These are phyloP conservation scores for Aspergillus sp. DNA, from an alignment of 2,329 filamentous ascomycete genomes.

Conservation along the genomic window DNA sequence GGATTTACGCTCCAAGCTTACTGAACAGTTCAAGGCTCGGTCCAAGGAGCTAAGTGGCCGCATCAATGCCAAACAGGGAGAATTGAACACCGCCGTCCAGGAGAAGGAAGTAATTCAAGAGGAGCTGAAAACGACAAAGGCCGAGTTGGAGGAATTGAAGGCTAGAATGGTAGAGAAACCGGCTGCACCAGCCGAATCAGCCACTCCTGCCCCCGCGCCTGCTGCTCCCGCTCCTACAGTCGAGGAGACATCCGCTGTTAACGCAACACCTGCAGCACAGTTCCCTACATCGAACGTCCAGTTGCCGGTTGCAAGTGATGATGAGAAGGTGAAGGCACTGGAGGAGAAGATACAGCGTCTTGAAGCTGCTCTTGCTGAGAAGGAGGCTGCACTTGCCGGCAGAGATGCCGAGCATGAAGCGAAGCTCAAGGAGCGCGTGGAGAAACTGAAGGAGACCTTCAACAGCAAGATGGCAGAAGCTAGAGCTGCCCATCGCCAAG, in stretches of 20 bases:
- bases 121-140: constrained; percentile 59
- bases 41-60: constrained; percentile 62
- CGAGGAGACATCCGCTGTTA: constrained; percentile 48
- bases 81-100: constrained; percentile 45
- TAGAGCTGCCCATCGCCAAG: constrained; percentile 45
- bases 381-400: constrained; percentile 40
- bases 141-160: constrained; percentile 49
- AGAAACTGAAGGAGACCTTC: constrained; percentile 62
- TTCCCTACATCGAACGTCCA: constrained; percentile 21
- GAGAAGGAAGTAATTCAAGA: constrained; percentile 67
- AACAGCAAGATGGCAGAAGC: constrained; percentile 63
- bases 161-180: constrained; percentile 51
- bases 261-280: constrained; percentile 26
- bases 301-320: constrained; percentile 28
- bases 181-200: constrained; percentile 27
- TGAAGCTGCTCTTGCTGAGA: constrained; percentile 50
- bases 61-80: constrained; percentile 49
- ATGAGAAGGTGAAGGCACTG: constrained; percentile 57
- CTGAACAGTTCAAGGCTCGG: constrained; percentile 50
- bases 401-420: constrained; percentile 49
- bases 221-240: constrained; percentile 14
- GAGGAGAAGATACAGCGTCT: constrained; percentile 55
- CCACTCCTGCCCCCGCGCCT: constrained; percentile 18
- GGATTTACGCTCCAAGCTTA: constrained; percentile 44
- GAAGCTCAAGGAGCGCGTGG: constrained; percentile 43